phyloP scores from a whole-genome alignment of 2,329 filamentous ascomycete genomes.

The Truncatella angustata region DNA sequence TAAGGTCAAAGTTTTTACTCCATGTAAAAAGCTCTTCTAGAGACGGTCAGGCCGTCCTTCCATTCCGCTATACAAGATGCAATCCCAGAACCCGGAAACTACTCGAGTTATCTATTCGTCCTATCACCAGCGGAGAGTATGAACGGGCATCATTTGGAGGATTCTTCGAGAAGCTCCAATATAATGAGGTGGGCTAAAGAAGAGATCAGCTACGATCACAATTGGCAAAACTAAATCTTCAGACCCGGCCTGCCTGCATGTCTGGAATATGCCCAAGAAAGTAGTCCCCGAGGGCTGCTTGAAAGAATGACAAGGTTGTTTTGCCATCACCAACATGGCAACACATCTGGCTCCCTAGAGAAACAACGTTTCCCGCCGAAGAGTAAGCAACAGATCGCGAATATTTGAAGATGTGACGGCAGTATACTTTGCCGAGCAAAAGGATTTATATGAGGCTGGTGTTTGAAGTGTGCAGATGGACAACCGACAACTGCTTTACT shows the following conservation, averaged over 20 bases:
- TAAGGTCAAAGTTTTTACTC: conserved; percentile 48
- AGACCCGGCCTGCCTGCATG: conserved; percentile 35
- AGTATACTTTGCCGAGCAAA: conserved; percentile 50
- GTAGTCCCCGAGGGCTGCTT: conserved; percentile 50
- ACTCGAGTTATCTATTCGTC: conserved; percentile 59
- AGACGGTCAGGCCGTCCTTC: conserved; percentile 43
- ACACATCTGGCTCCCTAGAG: conserved; percentile 58
- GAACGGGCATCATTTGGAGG: conserved; percentile 47
- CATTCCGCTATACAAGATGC: conserved; percentile 49
- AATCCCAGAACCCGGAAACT: conserved; percentile 40
- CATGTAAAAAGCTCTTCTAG: neutral
- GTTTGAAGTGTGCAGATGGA: conserved; percentile 54
- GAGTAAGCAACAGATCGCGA: conserved; percentile 50
- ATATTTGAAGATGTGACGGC: conserved; percentile 51
- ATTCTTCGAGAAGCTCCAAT: conserved; percentile 45
- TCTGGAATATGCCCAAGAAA: conserved; percentile 35
- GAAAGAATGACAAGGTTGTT: conserved; percentile 62
- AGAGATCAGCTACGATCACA: conserved; percentile 32
- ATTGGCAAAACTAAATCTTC: conserved; percentile 36
- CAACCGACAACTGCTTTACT: conserved; percentile 55
- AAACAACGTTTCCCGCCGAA: conserved; percentile 43
- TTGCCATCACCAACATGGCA: conserved; percentile 64
- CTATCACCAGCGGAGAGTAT: conserved; percentile 70
- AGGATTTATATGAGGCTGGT: conserved; percentile 50
- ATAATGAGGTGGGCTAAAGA: conserved; percentile 42